phyloP scores from a whole-genome alignment of 2,329 filamentous ascomycete species.

The Sclerotinia borealis region DNA sequence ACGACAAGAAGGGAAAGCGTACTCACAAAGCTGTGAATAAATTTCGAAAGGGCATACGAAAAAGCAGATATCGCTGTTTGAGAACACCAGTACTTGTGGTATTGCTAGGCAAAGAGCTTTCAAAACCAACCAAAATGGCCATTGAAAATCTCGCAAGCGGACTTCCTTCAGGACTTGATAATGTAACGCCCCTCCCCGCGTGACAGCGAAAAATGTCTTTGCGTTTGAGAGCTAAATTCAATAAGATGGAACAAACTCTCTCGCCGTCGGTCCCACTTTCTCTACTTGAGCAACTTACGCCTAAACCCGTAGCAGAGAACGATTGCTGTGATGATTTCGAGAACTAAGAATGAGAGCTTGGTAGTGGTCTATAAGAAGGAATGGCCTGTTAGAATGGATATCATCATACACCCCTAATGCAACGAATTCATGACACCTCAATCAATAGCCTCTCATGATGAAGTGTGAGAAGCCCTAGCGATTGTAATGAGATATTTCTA shows the following conservation, averaged over 20 bases:
- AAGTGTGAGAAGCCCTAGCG: not conserved
- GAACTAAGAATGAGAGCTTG: not conserved
- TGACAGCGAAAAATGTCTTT: slow-evolving; percentile 5
- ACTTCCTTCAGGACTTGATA: slow-evolving; percentile 1
- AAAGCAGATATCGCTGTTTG: slow-evolving; percentile 6
- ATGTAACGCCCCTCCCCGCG: not conserved
- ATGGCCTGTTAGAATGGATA: not conserved
- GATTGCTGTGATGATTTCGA: not conserved
- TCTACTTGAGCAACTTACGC: not conserved
- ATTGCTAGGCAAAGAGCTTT: slow-evolving; percentile 15
- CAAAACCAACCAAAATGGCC: slow-evolving; percentile 13
- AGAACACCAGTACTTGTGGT: slow-evolving; percentile 16
- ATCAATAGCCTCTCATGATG: not conserved
- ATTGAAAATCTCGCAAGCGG: slow-evolving; percentile 9
- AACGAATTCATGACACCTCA: not conserved
- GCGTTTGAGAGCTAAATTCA: slow-evolving; percentile 1
- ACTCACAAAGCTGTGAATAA: slow-evolving; percentile 6
- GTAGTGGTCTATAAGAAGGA: not conserved
- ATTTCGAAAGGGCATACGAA: slow-evolving; percentile 8
- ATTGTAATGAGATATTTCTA: not conserved
- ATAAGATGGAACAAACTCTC: not conserved
- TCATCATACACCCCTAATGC: not conserved
- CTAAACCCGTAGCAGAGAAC: not conserved
- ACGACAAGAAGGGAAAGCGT: slow-evolving; percentile 4
- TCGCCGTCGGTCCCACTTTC: not conserved